A percentile compares a stretch with the other conserved stretches of the same genome.
phyloP scores from a whole-genome alignment of 2,329 filamentous ascomycete genomes.

The Colletotrichum sojae region DNA sequence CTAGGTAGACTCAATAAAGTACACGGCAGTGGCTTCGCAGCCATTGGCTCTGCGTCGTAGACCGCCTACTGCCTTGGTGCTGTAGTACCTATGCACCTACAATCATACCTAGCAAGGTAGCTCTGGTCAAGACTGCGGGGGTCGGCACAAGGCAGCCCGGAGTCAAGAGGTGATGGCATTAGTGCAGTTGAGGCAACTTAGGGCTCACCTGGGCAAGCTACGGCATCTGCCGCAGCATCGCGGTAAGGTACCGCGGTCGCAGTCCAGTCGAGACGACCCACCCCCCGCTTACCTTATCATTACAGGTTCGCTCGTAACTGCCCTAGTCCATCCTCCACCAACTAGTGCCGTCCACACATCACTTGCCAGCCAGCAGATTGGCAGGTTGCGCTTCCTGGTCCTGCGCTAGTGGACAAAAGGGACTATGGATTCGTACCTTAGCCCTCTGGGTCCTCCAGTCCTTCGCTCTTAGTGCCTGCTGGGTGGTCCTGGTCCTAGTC shows the following conservation, averaged over 20 bases:
- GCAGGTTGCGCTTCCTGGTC: conserved; percentile 1
- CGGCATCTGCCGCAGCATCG: conserved; percentile 36
- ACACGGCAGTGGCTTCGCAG: no score
- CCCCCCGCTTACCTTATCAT: conserved; percentile 40
- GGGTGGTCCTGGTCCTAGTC: no score
- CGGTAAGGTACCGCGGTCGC: conserved; percentile 33
- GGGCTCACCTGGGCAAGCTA: background rate
- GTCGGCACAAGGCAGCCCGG: no score
- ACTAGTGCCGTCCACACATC: conserved; percentile 20
- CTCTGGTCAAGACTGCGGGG: no score
- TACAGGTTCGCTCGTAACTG: conserved; percentile 30
- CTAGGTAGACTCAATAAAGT: no score
- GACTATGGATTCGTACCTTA: background rate
- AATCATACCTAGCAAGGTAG: background rate
- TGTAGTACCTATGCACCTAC: no score
- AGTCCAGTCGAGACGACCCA: conserved; percentile 14
- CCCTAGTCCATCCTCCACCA: conserved; percentile 13
- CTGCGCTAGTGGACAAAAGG: background rate
- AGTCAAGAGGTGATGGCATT: no score
- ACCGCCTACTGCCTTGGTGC: background rate
- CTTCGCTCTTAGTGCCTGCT: background rate
- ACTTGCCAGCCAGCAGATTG: conserved; percentile 2
- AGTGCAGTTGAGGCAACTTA: background rate
- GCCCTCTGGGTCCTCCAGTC: background rate
- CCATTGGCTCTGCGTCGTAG: background rate